Percentiles rank a stretch among this genome's conserved stretches.
These are phyloP conservation scores for Parietaria judaica DNA, from an alignment of 306 rosid genomes.

Conservation along the genomic window DNA sequence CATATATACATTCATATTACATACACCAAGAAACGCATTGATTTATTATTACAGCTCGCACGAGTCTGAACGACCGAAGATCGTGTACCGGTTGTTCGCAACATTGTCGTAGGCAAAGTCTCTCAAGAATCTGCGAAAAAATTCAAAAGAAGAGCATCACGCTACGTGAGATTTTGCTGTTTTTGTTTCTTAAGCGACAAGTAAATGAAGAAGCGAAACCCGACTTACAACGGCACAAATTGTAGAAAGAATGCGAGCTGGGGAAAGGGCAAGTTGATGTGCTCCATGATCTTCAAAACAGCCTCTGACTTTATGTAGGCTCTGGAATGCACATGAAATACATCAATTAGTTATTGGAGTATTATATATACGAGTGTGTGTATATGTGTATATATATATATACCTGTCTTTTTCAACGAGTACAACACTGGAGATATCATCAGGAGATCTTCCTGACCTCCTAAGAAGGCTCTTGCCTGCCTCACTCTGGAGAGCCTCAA, in stretches of 20 bases:
- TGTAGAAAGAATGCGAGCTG: conserved; percentile 57
- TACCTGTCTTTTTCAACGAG: conserved; percentile 78
- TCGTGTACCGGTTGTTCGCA: conserved; percentile 76
- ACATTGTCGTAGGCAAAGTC: conserved; percentile 77
- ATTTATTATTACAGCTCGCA: conserved; percentile 49
- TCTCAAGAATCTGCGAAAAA: conserved; percentile 54
- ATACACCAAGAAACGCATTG: too few relatives aligned
- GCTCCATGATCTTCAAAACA: conserved; percentile 86
- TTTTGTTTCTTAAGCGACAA: background rate
- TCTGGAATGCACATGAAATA: conserved; percentile 54
- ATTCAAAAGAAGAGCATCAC: too few relatives aligned
- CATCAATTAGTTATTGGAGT: conserved; percentile 18
- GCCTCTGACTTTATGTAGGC: conserved; percentile 82
- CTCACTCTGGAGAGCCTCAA: conserved; percentile 89
- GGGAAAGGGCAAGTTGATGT: conserved; percentile 80
- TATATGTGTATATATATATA: background rate
- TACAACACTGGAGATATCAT: conserved; percentile 93
- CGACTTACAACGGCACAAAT: conserved; percentile 78
- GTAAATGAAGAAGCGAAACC: background rate
- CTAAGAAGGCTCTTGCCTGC: conserved; percentile 66
- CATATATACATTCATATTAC: too few relatives aligned
- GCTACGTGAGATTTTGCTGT: background rate
- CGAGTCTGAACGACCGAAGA: conserved; percentile 85
- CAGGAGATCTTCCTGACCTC: conserved; percentile 94
- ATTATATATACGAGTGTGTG: background rate